Base-by-base conservation (phyloP, 768 basidiomycete genomes). In the Rhodotorula diobovata region DNA sequence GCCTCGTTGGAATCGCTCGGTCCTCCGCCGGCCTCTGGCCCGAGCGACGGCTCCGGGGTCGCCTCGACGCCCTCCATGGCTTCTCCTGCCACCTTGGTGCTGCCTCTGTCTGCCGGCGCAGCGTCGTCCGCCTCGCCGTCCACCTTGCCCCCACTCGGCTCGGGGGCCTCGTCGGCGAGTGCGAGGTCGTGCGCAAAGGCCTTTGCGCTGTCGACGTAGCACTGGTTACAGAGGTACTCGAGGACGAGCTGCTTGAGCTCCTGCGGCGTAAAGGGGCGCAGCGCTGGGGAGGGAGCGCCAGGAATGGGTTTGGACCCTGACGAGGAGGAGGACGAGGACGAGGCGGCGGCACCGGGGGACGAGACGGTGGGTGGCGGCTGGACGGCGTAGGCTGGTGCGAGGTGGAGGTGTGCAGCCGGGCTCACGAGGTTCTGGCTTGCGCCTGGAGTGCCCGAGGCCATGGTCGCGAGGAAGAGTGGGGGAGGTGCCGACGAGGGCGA, bases 21-120 rank as follows among this genome's bases (percentile, higher is more conserved):
- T 18, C 8, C 28, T 7, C 30, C 37, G n/a, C n/a, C 37, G 41
- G 9, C 41, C 9, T 9, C 12, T 35, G 39, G 30, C 45, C 21
- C 37, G 9, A 23, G 32, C 14, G 16, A 30, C 4, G 62, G 51
- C n/a, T 56, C 45, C 18, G 70, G 70, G 9, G 67, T 70, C 46
- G 61, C 70, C 55, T 75, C 74, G 50, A 72, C 51, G 10, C 74
- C 74, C 5, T 72, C 58, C 70, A 75, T 75, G 32, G 56, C 66
- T 51, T 65, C 67, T 12, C 35, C n/a, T 16, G 8, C 3, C 25
- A 25, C 46, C 4, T 30, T 28, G 10, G 5, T 48, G 16, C 43
- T n/a, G 53, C 39, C 34, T 18, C 37, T 12, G 23, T 14, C 23
- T 5, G 2, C 1, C 0, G 1, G 23, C 51, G n/a, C 34, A n/a